Evolutionary conservation across 306 rosid genomes (phyloP).

Genomic region (Mimosa bimucronata): DNA sequence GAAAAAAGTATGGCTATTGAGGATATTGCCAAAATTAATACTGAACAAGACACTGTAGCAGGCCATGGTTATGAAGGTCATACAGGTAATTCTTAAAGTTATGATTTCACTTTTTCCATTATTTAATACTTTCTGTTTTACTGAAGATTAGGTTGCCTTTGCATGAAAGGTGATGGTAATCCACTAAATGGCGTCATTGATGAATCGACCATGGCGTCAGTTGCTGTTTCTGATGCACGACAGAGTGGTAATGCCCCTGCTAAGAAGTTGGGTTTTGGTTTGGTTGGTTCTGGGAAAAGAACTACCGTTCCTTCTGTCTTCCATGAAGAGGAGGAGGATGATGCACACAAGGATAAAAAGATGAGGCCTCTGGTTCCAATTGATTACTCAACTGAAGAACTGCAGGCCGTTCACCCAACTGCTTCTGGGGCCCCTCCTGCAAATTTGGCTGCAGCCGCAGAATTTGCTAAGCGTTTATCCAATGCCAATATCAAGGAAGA

Average conservation of each 20-base stretch:
- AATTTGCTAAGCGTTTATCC: slow-evolving; percentile 92
- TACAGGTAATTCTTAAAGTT: slow-evolving; percentile 49
- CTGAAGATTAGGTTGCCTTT: slow-evolving; percentile 40
- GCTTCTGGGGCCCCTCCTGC: slow-evolving; percentile 70
- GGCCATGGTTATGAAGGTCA: slow-evolving; percentile 57
- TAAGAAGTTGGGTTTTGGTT: slow-evolving; percentile 93
- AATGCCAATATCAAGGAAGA: slow-evolving; percentile 77
- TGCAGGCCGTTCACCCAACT: slow-evolving; percentile 81
- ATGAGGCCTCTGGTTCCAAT: slow-evolving; percentile 99
- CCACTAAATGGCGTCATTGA: slow-evolving; percentile 56
- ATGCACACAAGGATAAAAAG: slow-evolving; percentile 91
- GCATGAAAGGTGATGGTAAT: slow-evolving; percentile 60
- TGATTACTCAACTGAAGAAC: slow-evolving; percentile 96
- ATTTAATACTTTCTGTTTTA: background rate
- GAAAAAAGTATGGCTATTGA: slow-evolving; percentile 49
- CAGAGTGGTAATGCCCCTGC: slow-evolving; percentile 69
- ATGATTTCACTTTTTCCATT: background rate
- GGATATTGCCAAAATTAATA: slow-evolving; percentile 52
- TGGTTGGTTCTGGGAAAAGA: slow-evolving; percentile 96
- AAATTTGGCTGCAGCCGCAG: slow-evolving; percentile 98
- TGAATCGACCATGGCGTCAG: slow-evolving; percentile 57
- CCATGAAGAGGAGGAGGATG: slow-evolving; percentile 93
- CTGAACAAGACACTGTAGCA: slow-evolving; percentile 47
- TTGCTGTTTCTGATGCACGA: slow-evolving; percentile 59
- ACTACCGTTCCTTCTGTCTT: slow-evolving; percentile 89